A percentile compares a stretch with the other conserved stretches of the same genome.
Evolutionary conservation across 176 grass and related monocot genomes (phyloP).

Genomic region (Oryza glumipatula): DNA sequence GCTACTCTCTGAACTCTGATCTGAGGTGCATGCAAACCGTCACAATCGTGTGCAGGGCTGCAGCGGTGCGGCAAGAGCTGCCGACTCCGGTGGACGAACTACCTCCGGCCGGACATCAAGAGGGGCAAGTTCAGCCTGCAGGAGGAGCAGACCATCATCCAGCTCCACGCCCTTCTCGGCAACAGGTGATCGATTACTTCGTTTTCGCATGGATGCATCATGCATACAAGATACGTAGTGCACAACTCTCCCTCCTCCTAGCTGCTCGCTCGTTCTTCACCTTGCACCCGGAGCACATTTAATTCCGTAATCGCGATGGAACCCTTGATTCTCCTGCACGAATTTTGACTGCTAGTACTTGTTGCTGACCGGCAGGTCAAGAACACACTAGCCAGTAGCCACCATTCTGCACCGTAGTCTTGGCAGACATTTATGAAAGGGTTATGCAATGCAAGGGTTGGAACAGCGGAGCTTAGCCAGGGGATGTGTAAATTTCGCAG

Average conservation of each 20-base stretch:
- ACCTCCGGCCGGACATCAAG: conserved; percentile 94
- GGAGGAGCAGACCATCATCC: conserved; percentile 78
- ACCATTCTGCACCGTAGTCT: conserved; percentile 29
- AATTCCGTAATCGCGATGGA: neutral
- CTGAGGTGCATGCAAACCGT: neutral
- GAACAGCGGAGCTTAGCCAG: neutral
- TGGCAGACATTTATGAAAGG: conserved; percentile 41
- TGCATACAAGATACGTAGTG: no score
- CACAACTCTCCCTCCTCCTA: neutral
- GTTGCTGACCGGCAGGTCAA: conserved; percentile 1
- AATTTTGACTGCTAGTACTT: conserved; percentile 41
- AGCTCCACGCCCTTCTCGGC: conserved; percentile 65
- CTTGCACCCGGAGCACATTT: neutral
- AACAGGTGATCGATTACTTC: conserved; percentile 44
- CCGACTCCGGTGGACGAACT: conserved; percentile 95
- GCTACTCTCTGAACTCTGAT: neutral
- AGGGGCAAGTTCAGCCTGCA: conserved; percentile 78
- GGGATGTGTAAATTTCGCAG: conserved; percentile 3
- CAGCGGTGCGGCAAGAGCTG: conserved; percentile 94
- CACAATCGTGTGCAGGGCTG: conserved; percentile 49
- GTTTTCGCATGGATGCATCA: no score
- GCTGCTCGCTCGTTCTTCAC: neutral
- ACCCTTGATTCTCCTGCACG: neutral
- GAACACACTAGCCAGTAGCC: conserved; percentile 1
- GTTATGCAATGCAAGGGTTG: conserved; percentile 23